These are phyloP conservation scores for Fusarium subtropicale DNA, from an alignment of 2,329 filamentous ascomycete genomes.

Conservation along the genomic window DNA sequence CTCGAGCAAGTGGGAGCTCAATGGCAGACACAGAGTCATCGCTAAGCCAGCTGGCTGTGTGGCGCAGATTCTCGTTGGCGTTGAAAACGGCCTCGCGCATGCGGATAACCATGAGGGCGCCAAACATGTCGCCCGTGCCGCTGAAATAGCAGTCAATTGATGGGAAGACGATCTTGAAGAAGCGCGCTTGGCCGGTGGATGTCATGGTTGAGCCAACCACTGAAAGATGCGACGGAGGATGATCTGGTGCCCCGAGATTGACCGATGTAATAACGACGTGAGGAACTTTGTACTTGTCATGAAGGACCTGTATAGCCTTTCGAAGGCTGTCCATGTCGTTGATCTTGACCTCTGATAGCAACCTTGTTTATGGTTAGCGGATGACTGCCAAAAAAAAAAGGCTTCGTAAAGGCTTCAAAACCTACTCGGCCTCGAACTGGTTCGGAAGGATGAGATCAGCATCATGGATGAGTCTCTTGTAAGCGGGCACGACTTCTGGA, in stretches of 20 bases:
- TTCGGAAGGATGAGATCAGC: conserved; percentile 96
- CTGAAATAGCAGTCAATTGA: conserved; percentile 93
- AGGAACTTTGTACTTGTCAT: conserved; percentile 79
- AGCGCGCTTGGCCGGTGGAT: conserved; percentile 73
- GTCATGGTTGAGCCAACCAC: conserved; percentile 82
- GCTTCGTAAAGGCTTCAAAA: conserved; percentile 35
- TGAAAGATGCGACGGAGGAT: conserved; percentile 66
- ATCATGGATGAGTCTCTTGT: conserved; percentile 80
- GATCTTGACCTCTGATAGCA: conserved; percentile 88
- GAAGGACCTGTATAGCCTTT: conserved; percentile 79
- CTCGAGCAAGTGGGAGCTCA: conserved; percentile 84
- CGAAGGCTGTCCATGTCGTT: conserved; percentile 78
- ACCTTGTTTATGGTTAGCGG: conserved; percentile 59
- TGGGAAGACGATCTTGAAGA: conserved; percentile 89
- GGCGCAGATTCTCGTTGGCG: conserved; percentile 59
- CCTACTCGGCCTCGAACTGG: conserved; percentile 95
- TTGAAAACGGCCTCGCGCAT: conserved; percentile 80
- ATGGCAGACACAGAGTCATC: conserved; percentile 75
- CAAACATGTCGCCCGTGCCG: conserved; percentile 98
- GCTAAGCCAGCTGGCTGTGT: conserved; percentile 77
- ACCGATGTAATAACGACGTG: conserved; percentile 96
- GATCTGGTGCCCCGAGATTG: conserved; percentile 69
- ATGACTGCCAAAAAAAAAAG: background rate
- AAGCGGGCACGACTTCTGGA: conserved; percentile 90
- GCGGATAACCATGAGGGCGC: conserved; percentile 86